Conservation (phyloP, 2,329 filamentous ascomycete species). For the Gremmenia infestans region DNA sequence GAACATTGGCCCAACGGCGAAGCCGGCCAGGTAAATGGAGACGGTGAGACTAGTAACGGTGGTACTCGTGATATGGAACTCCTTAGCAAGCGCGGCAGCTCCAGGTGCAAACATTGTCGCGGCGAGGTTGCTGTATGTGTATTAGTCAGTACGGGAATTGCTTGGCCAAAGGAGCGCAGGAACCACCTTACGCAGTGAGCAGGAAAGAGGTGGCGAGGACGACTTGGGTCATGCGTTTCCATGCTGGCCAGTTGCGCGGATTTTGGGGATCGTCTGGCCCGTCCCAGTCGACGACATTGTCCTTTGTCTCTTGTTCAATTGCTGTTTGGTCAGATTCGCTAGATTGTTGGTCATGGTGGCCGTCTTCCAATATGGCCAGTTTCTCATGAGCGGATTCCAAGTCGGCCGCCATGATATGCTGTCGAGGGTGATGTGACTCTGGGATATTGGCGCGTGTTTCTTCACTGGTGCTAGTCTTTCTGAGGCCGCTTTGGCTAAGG, state of each 20-base stretch:
- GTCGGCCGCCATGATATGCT: conserved; percentile 23
- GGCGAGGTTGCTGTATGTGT: conserved; percentile 18
- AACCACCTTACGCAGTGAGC: conserved; percentile 18
- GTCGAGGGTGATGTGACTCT: conserved; percentile 13
- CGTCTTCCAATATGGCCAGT: conserved; percentile 20
- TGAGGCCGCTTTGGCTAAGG: too few relatives aligned
- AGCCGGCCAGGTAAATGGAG: conserved; percentile 27
- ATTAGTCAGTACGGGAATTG: conserved; percentile 8
- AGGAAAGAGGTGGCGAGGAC: conserved; percentile 30
- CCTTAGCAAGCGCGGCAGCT: conserved; percentile 54
- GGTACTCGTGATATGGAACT: conserved; percentile 46
- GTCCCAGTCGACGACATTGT: conserved; percentile 22
- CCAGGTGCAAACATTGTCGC: conserved; percentile 63
- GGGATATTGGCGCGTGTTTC: too few relatives aligned
- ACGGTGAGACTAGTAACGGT: conserved; percentile 54
- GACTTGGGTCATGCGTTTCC: conserved; percentile 29
- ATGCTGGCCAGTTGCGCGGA: conserved; percentile 31
- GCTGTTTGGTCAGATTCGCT: conserved; percentile 21
- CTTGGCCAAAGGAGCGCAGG: conserved; percentile 14
- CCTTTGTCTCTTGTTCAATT: conserved; percentile 19
- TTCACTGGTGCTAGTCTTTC: conserved; percentile 13
- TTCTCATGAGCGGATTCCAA: conserved; percentile 25
- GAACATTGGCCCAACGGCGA: conserved; percentile 22
- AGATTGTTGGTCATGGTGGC: conserved; percentile 21
- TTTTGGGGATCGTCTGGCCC: conserved; percentile 29